phyloP scores from a whole-genome alignment of 352 stramenopile genomes.

The Thalassiosira delicatula region DNA sequence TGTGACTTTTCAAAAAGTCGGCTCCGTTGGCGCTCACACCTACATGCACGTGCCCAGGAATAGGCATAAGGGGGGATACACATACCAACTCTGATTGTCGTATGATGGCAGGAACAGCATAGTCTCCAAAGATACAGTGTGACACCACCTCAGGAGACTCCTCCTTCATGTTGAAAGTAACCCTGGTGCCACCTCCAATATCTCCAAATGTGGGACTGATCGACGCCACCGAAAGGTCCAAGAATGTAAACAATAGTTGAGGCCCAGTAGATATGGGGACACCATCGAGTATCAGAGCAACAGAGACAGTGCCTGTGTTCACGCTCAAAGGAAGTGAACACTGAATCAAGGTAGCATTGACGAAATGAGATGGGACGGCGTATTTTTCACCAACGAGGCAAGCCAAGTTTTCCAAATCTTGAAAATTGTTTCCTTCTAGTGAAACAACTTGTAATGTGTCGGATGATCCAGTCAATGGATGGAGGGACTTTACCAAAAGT shows the following conservation, averaged over 20 bases:
- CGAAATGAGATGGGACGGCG: constrained; percentile 33
- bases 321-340: constrained; percentile 46
- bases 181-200: constrained; percentile 71
- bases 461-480: constrained; percentile 37
- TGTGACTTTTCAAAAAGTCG: constrained; percentile 43
- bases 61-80: constrained; percentile 26
- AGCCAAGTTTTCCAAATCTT: constrained; percentile 51
- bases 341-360: constrained; percentile 49
- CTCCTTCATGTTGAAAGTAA: constrained; percentile 55
- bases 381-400: constrained; percentile 54
- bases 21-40: constrained; percentile 52
- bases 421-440: constrained; percentile 50
- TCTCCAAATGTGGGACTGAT: constrained; percentile 70
- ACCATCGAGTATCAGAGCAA: constrained; percentile 41
- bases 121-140: constrained; percentile 60
- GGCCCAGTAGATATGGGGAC: constrained; percentile 42
- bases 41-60: constrained; percentile 33
- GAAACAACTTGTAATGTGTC: constrained; percentile 34
- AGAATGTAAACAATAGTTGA: constrained; percentile 42
- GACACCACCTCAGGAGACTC: constrained; percentile 6
- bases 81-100: constrained; percentile 37
- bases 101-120: constrained; percentile 33
- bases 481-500: constrained; percentile 46
- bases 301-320: constrained; percentile 21
- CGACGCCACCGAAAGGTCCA: constrained; percentile 53